A percentile compares a stretch with the other conserved stretches of the same genome.
phyloP scores from a whole-genome alignment of 192 early-diverging fungal genomes.

The Piromyces finnis region DNA sequence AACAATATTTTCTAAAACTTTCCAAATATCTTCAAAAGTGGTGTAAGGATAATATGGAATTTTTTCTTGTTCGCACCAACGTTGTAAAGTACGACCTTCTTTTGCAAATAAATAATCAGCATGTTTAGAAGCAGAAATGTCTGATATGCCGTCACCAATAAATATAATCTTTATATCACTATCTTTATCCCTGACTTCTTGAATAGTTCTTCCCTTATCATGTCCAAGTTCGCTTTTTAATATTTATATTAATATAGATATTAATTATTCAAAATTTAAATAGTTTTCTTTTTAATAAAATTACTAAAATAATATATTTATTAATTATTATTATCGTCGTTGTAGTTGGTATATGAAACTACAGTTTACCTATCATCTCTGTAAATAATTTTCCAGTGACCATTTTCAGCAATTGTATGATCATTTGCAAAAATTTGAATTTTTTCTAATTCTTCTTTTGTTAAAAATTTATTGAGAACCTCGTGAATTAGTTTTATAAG shows the following conservation, averaged over 20 bases:
- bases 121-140: constrained; percentile 54
- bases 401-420: constrained; percentile 11
- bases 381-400: constrained; percentile 40
- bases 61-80: constrained; percentile 39
- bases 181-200: not conserved
- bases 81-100: constrained; percentile 45
- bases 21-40: not conserved
- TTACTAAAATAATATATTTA: not conserved
- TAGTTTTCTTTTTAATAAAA: not conserved
- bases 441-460: constrained; percentile 9
- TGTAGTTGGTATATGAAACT: constrained; percentile 4
- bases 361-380: constrained; percentile 30
- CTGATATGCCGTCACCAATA: constrained; percentile 62
- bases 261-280: not conserved
- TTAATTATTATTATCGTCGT: no score
- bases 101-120: constrained; percentile 61
- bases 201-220: constrained; percentile 30
- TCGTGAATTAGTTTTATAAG: constrained; percentile 14
- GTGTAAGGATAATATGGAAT: not conserved
- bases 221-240: constrained; percentile 29
- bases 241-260: not conserved
- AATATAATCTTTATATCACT: constrained; percentile 31
- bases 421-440: constrained; percentile 44
- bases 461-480: constrained; percentile 17
- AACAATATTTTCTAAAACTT: not conserved